Conservation (phyloP, 768 basidiomycete species). For the Xerocomellus dryophilus region DNA sequence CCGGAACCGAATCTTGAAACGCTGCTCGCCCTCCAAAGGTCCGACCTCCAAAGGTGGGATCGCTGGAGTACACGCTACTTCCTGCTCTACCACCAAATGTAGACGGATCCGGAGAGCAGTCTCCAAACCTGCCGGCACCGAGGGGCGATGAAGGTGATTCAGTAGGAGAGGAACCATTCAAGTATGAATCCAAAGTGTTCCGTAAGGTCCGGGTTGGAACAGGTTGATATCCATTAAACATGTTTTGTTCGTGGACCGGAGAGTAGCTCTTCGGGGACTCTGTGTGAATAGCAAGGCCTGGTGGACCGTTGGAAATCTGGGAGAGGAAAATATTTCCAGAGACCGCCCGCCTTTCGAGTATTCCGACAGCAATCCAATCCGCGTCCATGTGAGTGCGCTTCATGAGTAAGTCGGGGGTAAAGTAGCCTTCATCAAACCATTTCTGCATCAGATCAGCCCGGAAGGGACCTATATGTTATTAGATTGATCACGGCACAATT, state of each 20-base stretch:
- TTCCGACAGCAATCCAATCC: constrained; percentile 65
- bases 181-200: constrained; percentile 64
- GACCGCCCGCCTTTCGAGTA: constrained; percentile 49
- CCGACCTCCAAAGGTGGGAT: constrained; percentile 36
- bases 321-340: constrained; percentile 64
- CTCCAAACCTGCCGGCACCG: constrained; percentile 58
- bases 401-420: constrained; percentile 77
- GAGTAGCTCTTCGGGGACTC: constrained; percentile 48
- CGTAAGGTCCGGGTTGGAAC: constrained; percentile 59
- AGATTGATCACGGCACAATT: not conserved
- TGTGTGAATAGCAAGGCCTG: constrained; percentile 49
- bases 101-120: constrained; percentile 67
- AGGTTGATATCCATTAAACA: constrained; percentile 59
- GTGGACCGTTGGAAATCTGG: constrained; percentile 46
- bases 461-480: constrained; percentile 69
- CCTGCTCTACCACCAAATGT: constrained; percentile 49
- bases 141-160: constrained; percentile 76
- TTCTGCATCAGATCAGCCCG: constrained; percentile 88
- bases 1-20: constrained; percentile 41
- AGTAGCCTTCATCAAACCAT: constrained; percentile 91
- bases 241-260: constrained; percentile 36
- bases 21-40: constrained; percentile 35
- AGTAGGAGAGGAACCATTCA: constrained; percentile 51
- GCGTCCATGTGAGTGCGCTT: constrained; percentile 70
- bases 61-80: constrained; percentile 36